Percentiles rank a stretch among this genome's conserved stretches.
These are phyloP conservation scores for Ganoderma resinaceum DNA, from an alignment of 1,284 basidiomycete genomes.

Conservation along the genomic window DNA sequence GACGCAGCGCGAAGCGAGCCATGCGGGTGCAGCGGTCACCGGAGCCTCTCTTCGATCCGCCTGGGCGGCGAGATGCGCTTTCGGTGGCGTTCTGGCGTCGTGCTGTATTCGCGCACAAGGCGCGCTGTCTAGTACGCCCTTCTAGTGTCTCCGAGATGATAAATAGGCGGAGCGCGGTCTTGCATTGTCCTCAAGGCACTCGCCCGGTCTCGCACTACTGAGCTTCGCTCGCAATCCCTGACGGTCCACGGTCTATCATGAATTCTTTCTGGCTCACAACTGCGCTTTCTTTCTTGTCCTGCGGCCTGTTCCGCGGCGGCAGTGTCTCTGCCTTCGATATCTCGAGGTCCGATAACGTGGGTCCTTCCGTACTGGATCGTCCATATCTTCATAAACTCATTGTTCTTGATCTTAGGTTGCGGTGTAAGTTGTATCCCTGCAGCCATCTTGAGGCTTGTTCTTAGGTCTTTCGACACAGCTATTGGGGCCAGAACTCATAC, in stretches of 20 bases:
- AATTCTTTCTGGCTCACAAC: slow-evolving; percentile 23
- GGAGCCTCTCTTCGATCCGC: slow-evolving; percentile 1
- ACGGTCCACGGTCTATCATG: slow-evolving; percentile 9
- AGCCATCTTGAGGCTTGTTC: not conserved
- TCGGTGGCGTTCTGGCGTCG: not conserved
- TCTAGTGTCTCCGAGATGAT: not conserved
- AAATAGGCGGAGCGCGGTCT: not conserved
- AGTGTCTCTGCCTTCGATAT: slow-evolving; percentile 34
- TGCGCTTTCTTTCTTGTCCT: slow-evolving; percentile 22
- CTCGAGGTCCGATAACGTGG: slow-evolving; percentile 38
- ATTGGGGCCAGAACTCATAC: slow-evolving; percentile 63
- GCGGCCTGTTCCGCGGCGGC: slow-evolving; percentile 14
- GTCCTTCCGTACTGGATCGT: slow-evolving; percentile 9
- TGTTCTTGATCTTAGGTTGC: not conserved
- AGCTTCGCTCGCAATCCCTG: not conserved
- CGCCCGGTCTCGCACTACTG: not conserved
- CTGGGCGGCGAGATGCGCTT: not conserved
- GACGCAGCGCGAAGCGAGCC: not conserved
- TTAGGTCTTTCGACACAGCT: slow-evolving; percentile 31
- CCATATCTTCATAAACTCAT: not conserved
- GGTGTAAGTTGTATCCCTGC: not conserved
- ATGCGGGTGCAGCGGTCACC: slow-evolving; percentile 5
- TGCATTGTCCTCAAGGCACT: not conserved
- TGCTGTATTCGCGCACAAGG: not conserved
- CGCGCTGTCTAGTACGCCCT: not conserved